Evolutionary conservation across 805 yeast species (phyloP), one percentile per base, ranked within the genome.

Genomic region (Tetrapisispora pingtungensis): DNA sequence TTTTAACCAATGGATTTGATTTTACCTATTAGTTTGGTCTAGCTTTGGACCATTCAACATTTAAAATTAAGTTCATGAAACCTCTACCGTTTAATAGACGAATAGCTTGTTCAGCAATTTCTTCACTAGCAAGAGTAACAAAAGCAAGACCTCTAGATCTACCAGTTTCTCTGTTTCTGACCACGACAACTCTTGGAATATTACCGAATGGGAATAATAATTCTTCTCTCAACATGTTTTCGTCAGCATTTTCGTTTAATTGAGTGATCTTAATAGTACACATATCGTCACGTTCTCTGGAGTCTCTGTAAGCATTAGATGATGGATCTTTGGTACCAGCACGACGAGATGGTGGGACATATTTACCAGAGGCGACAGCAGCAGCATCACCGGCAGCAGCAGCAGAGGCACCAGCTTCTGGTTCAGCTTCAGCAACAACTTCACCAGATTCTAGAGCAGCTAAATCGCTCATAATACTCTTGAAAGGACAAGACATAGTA

Each of bases 71-170:
- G 59, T 81, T 84, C 76, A 83, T 84, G 75, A 83, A 84, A 74
- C 97, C 96, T 72, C 79, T 83, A 59, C 97, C 96, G 65, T 93
- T 75, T 67, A 88, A 74, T 50, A 63, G 62, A 50, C 83, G 80
- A 67, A 83, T 71, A 42, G 96, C 97, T 52, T 63, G 65, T 67
- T 84, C 81, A 36, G 97, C 98, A 54, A 69, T 70, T 46, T 66
- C 64, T 59, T 78, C 78, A 45, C 80, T 74, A 47, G 74, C 77
- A 64, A 84, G 84, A 48, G 90, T 81, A 52, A 89, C 94, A 66
- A 86, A 93, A 6, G 97, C 97, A 66, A 90, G 80, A 61, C 99
- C 99, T 70, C 87, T 84, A 37, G 96, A 84, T 66, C 81, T 82
- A 52, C 95, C 93, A 24, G 97, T 93, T 57, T 84, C 95, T 70